Evolutionary conservation across 2,329 filamentous ascomycete genomes (phyloP), one percentile per base, ranked within the genome.

Genomic region (Alternaria infectoria): DNA sequence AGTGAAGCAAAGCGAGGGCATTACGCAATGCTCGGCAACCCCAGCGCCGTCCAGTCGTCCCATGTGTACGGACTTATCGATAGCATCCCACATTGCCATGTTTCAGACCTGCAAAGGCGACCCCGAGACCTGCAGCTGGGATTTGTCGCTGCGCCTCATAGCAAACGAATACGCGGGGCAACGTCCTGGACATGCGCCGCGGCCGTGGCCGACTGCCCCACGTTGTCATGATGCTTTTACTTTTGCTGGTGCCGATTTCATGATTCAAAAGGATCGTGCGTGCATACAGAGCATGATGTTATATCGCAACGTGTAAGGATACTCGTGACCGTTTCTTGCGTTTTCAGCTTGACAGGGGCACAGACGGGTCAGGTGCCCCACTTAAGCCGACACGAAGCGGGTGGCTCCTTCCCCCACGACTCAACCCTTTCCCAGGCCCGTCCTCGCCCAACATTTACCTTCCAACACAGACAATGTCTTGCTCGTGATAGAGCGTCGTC

Each of bases 311-410:
- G 15, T 40, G 36, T 43, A 28, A 44, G 62, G 61, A 57, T 58
- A 46, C 65, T 66, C 69, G 55, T 61, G 69, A 58, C 61, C 57
- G 30, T 55, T 63, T 62, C 44, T 7, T n/a, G 59, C 43, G 32
- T 49, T 56, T 58, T 79, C 77, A 79, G 77, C 77, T 79, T 54
- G 71, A 73, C 76, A 75, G 63, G 76, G 74, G 65, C 62, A 52
- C 26, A 49, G 32, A 30, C 40, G 52, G 40, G 57, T 66, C 66
- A 69, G 61, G 59, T 59, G 62, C 61, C 59, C 49, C 59, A 66
- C 52, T 67, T 68, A 58, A 66, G 65, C 69, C 73, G 71, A 69
- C 69, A 56, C 64, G 66, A 71, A 67, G 63, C 66, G 67, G 63
- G 50, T 51, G 43, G 26, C 47, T 58, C 26, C 52, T 51, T 51